Evolutionary conservation across 306 rosid genomes (phyloP), one percentile per base, ranked within the genome.

Genomic region (Chamaecrista fasciculata): DNA sequence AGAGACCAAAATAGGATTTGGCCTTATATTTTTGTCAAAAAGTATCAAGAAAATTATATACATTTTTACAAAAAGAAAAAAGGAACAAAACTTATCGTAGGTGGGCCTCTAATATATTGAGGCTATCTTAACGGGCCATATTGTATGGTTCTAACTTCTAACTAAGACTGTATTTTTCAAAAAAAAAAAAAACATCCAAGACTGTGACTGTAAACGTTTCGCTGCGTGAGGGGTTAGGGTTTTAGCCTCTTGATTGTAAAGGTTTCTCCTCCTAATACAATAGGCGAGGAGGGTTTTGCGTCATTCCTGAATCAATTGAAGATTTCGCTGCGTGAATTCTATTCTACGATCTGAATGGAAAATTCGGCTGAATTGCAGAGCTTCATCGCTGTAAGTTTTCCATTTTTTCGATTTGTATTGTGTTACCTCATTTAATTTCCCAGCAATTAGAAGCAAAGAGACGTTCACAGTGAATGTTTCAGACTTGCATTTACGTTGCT

Each of bases 331-430:
- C 9, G 2, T 4, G 1, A 36, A 33, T 26, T 15, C 44, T 26
- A 11, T 25, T 31, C 52, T 11, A 19, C 60, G 23, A 9, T 75
- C 66, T 18, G 58, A 76, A 94, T 94, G 99, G 99, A 94, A 81
- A 80, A 85, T 62, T 89, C 96, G 40, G 52, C 91, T 18, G 99
- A 94, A 46, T 50, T 94, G 62, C 83, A 86, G 77, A 81, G 66
- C 2, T 82, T 94, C 44, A 89, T 89, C 73, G 78, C 81, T 14
- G 99, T 94, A 81, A 81, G 91, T 77, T 42, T 52, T 6, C 18
- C 1, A 53, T 52, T 72, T 20, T 21, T 36, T 49, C 15, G 3
- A 9, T n/a, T 0, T 42, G 19, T 20, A 25, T 1, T 15, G 34
- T 44, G 20, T 33, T 14, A 1, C 50, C 33, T 34, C 29, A 26